A percentile compares a stretch with the other conserved stretches of the same genome.
These are phyloP conservation scores for Ascochyta fabae DNA, from an alignment of 2,329 filamentous ascomycete species.

Conservation along the genomic window DNA sequence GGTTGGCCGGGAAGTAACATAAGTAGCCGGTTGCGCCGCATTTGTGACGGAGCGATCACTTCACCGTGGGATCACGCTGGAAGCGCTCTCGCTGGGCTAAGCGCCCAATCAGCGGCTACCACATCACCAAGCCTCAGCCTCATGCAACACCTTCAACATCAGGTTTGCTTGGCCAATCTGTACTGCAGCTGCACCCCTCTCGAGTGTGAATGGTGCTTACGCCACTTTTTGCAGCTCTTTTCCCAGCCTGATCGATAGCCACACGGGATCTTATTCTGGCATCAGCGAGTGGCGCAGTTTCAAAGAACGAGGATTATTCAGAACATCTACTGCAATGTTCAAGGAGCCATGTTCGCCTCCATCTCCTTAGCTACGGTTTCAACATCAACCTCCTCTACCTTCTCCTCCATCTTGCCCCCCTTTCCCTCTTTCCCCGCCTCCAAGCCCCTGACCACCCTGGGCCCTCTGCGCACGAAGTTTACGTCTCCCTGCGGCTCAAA, in stretches of 20 bases:
- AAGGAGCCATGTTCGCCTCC: neutral
- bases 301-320: too few relatives aligned
- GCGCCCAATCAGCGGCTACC: constrained; percentile 3
- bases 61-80: neutral
- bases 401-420: constrained; percentile 1
- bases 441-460: constrained; percentile 7
- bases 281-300: too few relatives aligned
- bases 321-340: neutral
- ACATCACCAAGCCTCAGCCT: constrained; percentile 1
- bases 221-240: too few relatives aligned
- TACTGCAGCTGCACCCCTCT: too few relatives aligned
- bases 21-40: constrained; percentile 1
- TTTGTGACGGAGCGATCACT: neutral
- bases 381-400: constrained; percentile 9
- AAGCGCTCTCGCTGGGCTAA: neutral
- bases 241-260: too few relatives aligned
- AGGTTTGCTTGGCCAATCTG: too few relatives aligned
- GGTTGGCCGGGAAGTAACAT: neutral
- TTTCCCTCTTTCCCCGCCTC: constrained; percentile 4
- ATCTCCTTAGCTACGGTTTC: constrained; percentile 7
- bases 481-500: constrained; percentile 29
- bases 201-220: too few relatives aligned
- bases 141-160: neutral
- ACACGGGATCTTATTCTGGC: too few relatives aligned
- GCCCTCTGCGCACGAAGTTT: constrained; percentile 1